Evolutionary conservation across 139 green algal species (phyloP).

Genomic region (Chlamydomonas sp.): DNA sequence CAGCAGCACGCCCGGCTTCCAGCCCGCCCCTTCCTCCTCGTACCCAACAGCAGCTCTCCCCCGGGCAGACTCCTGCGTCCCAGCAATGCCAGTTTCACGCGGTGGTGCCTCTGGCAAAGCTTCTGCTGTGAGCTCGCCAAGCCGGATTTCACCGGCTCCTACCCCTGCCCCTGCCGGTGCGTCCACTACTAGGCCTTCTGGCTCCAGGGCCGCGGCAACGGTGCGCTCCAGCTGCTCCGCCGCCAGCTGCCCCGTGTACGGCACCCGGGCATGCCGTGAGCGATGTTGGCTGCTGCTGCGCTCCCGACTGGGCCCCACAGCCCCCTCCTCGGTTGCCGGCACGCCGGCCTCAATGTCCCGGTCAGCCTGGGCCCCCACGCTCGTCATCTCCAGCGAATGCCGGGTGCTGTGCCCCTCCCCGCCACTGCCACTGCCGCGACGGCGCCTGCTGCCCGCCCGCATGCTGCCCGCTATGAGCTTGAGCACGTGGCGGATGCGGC

Average conservation of each 20-base stretch:
- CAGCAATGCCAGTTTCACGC: too few relatives aligned
- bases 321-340: not conserved
- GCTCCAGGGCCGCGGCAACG: not conserved
- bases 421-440: too few relatives aligned
- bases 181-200: not conserved
- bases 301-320: not conserved
- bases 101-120: too few relatives aligned
- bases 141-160: not conserved
- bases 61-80: too few relatives aligned
- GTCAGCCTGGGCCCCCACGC: not conserved
- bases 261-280: not conserved
- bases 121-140: too few relatives aligned
- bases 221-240: slow-evolving; percentile 24
- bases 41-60: too few relatives aligned
- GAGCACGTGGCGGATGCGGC: too few relatives aligned
- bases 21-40: too few relatives aligned
- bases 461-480: too few relatives aligned
- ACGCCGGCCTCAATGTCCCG: not conserved
- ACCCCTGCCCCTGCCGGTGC: not conserved
- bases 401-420: too few relatives aligned
- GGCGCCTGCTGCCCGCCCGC: too few relatives aligned
- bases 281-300: not conserved
- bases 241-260: not conserved
- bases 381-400: not conserved
- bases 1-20: too few relatives aligned